A percentile compares a stretch with the other conserved stretches of the same genome.
These are phyloP conservation scores for Sisymbrium altissimum DNA, from an alignment of 345 rosid genomes.

Conservation along the genomic window DNA sequence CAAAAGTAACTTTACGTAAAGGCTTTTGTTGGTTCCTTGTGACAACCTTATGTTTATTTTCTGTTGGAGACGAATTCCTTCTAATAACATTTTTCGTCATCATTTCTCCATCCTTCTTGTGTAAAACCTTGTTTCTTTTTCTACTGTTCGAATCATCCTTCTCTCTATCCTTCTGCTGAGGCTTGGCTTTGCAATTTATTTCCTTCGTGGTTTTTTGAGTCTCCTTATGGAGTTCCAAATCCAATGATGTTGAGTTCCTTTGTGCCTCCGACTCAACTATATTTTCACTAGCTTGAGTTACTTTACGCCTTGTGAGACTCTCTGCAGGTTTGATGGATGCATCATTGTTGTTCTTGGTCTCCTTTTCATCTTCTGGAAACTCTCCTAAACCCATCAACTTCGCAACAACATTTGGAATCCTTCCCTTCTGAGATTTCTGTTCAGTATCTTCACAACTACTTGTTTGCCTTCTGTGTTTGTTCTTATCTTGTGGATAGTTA, in stretches of 20 bases:
- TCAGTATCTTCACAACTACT: constrained; percentile 27
- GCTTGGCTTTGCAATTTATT: constrained; percentile 33
- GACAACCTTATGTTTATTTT: constrained; percentile 31
- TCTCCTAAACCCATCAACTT: constrained; percentile 85
- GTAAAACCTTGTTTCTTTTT: constrained; percentile 35
- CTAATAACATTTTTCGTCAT: constrained; percentile 17
- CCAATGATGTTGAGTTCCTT: constrained; percentile 29
- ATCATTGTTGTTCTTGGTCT: constrained; percentile 22
- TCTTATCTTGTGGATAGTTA: constrained; percentile 39
- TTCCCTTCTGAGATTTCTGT: constrained; percentile 50
- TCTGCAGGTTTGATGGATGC: constrained; percentile 1
- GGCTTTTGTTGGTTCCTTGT: constrained; percentile 34
- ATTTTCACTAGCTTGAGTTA: constrained; percentile 33
- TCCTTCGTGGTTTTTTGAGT: constrained; percentile 32
- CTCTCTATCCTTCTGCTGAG: constrained; percentile 36
- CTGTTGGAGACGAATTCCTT: constrained; percentile 33
- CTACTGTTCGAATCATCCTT: constrained; percentile 31
- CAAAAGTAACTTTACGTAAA: background rate
- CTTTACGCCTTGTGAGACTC: constrained; percentile 29
- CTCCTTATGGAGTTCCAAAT: constrained; percentile 32
- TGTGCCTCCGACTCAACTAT: constrained; percentile 17
- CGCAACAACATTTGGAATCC: constrained; percentile 82
- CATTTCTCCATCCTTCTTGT: constrained; percentile 39
- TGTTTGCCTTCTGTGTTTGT: constrained; percentile 26
- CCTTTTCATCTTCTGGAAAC: constrained; percentile 51